Conservation (phyloP, 2,329 filamentous ascomycete genomes). For the Pseudogymnoascus sp. region DNA sequence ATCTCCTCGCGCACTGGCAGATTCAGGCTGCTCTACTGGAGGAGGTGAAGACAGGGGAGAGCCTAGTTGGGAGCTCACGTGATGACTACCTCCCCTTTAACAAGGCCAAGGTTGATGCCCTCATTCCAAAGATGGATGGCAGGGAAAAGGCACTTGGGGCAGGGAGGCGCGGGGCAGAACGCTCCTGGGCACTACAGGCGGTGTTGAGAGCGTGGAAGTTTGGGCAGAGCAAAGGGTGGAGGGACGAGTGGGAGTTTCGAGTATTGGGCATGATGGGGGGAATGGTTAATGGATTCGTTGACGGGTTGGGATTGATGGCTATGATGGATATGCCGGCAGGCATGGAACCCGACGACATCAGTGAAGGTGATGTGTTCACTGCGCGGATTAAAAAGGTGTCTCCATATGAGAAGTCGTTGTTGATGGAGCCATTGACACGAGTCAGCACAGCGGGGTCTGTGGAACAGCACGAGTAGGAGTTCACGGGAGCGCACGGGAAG, state of each 20-base stretch:
- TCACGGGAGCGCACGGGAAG: background rate
- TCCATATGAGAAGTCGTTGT: constrained; percentile 3
- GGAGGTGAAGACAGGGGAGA: constrained; percentile 33
- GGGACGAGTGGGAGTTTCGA: constrained; percentile 1
- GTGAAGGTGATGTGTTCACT: constrained; percentile 8
- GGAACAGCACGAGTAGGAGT: background rate
- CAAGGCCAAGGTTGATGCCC: constrained; percentile 22
- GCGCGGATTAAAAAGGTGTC: background rate
- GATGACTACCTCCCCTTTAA: constrained; percentile 27
- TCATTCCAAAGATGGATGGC: constrained; percentile 23
- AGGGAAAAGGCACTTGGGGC: constrained; percentile 23
- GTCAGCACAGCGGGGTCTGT: constrained; percentile 8
- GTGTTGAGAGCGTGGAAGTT: constrained; percentile 52
- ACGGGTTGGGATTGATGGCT: background rate
- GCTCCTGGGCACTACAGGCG: constrained; percentile 52
- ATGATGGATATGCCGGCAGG: constrained; percentile 5
- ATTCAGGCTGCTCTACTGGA: constrained; percentile 50
- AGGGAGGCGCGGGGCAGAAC: constrained; percentile 25
- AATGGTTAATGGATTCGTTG: constrained; percentile 3
- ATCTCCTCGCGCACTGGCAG: constrained; percentile 60
- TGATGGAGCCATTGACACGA: background rate
- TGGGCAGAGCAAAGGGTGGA: constrained; percentile 18
- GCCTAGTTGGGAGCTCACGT: constrained; percentile 29
- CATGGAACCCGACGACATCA: background rate
- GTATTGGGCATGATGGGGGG: constrained; percentile 1